Percentiles rank a stretch among this genome's conserved stretches.
These are phyloP conservation scores for Gaeumannomyces tritici DNA, from an alignment of 2,329 filamentous ascomycete species.

Conservation along the genomic window DNA sequence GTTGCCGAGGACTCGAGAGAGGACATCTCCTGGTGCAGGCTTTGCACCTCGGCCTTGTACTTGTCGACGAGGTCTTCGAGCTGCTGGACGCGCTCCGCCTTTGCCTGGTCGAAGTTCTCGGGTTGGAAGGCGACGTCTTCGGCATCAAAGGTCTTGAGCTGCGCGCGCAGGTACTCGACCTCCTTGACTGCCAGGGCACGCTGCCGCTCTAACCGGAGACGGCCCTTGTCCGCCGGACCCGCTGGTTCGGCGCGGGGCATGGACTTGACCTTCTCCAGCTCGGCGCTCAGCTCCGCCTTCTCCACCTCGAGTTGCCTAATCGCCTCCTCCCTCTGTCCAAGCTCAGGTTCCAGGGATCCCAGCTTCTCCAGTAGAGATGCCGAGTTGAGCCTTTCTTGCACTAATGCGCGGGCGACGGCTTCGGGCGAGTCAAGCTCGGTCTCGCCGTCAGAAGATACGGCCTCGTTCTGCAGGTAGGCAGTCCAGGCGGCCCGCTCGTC, in stretches of 20 bases:
- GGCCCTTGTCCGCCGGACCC: conserved; percentile 49
- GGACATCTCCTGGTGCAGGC: conserved; percentile 64
- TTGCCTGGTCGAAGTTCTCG: conserved; percentile 67
- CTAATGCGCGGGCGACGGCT: conserved; percentile 71
- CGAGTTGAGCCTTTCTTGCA: conserved; percentile 72
- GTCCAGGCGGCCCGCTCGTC: conserved; percentile 85
- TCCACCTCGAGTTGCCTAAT: conserved; percentile 66
- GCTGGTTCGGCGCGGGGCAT: conserved; percentile 20
- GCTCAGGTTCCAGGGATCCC: conserved; percentile 69
- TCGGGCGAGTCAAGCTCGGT: conserved; percentile 82
- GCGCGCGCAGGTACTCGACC: conserved; percentile 85
- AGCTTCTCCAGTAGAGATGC: conserved; percentile 72
- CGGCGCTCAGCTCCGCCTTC: conserved; percentile 50
- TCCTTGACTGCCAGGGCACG: conserved; percentile 81
- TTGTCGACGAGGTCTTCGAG: conserved; percentile 80
- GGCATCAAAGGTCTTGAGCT: conserved; percentile 77
- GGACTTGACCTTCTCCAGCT: conserved; percentile 61
- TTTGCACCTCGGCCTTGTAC: conserved; percentile 73
- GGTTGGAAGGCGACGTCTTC: conserved; percentile 84
- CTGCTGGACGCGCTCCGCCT: conserved; percentile 64
- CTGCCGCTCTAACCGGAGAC: conserved; percentile 74
- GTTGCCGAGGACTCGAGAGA: conserved; percentile 41
- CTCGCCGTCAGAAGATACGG: conserved; percentile 44
- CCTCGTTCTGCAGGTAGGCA: conserved; percentile 67
- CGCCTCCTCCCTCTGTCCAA: conserved; percentile 65